Conservation (phyloP, 129 eudicot species). For the Dittrichia graveolens region DNA sequence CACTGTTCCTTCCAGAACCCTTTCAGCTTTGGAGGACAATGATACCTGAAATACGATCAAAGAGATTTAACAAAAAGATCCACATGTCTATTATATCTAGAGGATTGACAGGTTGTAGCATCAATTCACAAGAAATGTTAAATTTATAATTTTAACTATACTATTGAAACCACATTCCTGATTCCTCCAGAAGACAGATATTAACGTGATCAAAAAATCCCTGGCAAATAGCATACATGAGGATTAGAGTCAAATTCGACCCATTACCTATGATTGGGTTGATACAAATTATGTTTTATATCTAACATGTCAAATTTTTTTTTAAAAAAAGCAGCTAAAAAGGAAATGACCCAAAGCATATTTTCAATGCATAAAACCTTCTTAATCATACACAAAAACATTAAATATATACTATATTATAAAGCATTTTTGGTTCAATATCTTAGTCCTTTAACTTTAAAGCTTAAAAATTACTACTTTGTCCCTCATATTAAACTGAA, state of each 20-base stretch:
- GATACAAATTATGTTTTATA: not conserved
- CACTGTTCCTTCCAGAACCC: slow-evolving; percentile 66
- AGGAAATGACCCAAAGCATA: not conserved
- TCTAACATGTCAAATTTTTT: not conserved
- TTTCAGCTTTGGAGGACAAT: slow-evolving; percentile 73
- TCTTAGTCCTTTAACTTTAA: too few relatives aligned
- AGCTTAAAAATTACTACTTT: too few relatives aligned
- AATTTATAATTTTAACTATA: not conserved
- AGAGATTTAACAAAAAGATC: slow-evolving; percentile 5
- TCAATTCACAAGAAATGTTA: slow-evolving; percentile 13
- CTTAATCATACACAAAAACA: not conserved
- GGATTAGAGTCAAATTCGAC: not conserved
- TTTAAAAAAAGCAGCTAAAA: not conserved
- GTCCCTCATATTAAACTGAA: too few relatives aligned
- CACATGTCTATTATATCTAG: slow-evolving; percentile 10
- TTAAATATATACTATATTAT: not conserved
- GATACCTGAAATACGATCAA: slow-evolving; percentile 62
- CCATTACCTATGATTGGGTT: not conserved
- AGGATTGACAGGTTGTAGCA: not conserved
- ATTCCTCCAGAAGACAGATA: slow-evolving; percentile 12
- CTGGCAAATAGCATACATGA: slow-evolving; percentile 9
- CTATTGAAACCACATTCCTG: slow-evolving; percentile 6
- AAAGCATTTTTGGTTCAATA: too few relatives aligned
- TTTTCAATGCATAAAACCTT: not conserved
- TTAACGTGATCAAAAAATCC: not conserved